These are phyloP conservation scores for Zanthoxylum bungeanum DNA, from an alignment of 345 rosid species.

Conservation along the genomic window DNA sequence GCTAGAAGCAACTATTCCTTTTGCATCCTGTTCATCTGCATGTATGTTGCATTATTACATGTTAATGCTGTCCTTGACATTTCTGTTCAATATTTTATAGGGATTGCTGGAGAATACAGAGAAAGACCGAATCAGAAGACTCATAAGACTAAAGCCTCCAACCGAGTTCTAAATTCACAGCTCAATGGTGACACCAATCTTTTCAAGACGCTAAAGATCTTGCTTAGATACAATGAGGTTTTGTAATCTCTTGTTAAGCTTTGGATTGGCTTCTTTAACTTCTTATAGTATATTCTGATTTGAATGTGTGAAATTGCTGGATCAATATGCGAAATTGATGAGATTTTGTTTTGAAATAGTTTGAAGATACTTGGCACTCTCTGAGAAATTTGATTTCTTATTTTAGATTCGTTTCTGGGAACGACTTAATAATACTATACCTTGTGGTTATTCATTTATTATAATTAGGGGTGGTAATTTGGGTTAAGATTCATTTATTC, in stretches of 20 bases:
- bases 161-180: slow-evolving; percentile 69
- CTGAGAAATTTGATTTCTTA: background rate
- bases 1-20: background rate
- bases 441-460: no score
- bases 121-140: slow-evolving; percentile 79
- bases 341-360: background rate
- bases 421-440: no score
- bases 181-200: background rate
- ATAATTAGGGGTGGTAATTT: no score
- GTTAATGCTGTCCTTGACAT: background rate
- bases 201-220: background rate
- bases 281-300: background rate
- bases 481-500: no score
- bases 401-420: background rate
- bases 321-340: no score
- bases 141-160: slow-evolving; percentile 83
- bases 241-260: no score
- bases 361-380: background rate
- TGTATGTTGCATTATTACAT: background rate
- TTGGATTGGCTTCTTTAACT: no score
- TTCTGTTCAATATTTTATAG: slow-evolving; percentile 26
- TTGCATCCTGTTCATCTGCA: background rate
- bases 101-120: slow-evolving; percentile 87
- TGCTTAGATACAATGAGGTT: background rate
- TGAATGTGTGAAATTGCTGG: background rate